phyloP scores from a whole-genome alignment of 768 basidiomycete species.

The Boletellus ananas region DNA sequence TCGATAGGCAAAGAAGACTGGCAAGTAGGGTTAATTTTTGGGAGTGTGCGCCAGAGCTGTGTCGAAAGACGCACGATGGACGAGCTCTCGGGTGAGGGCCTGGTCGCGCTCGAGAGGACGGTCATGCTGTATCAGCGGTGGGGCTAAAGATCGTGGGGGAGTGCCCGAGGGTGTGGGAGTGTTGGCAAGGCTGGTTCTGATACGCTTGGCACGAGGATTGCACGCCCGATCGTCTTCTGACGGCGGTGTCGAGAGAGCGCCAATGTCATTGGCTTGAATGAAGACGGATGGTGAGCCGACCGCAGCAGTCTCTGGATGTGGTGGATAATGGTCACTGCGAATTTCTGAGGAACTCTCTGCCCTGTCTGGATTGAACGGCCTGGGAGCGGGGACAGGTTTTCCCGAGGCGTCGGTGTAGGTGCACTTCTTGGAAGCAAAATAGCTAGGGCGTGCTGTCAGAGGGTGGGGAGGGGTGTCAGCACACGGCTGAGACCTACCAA shows the following conservation, averaged over 20 bases:
- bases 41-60: not conserved
- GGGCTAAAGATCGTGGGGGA: slow-evolving; percentile 35
- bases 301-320: slow-evolving; percentile 13
- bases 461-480: not conserved
- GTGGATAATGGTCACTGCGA: slow-evolving; percentile 16
- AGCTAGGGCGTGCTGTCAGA: slow-evolving; percentile 40
- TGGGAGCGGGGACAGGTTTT: slow-evolving; percentile 72
- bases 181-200: slow-evolving; percentile 39
- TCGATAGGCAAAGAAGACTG: slow-evolving; percentile 81
- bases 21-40: slow-evolving; percentile 2
- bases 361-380: slow-evolving; percentile 44
- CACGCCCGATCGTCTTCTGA: slow-evolving; percentile 40
- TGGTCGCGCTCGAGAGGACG: slow-evolving; percentile 53
- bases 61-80: slow-evolving; percentile 51
- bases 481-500: slow-evolving; percentile 46
- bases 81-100: slow-evolving; percentile 65
- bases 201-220: slow-evolving; percentile 48
- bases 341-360: slow-evolving; percentile 25
- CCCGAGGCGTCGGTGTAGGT: slow-evolving; percentile 79
- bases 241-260: slow-evolving; percentile 14
- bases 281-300: slow-evolving; percentile 14
- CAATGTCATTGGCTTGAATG: slow-evolving; percentile 11
- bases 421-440: slow-evolving; percentile 77
- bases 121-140: slow-evolving; percentile 33
- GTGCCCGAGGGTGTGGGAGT: slow-evolving; percentile 32